Evolutionary conservation across 2,329 filamentous ascomycete species (phyloP), one percentile per base, ranked within the genome.

Genomic region (Fusarium illudens): DNA sequence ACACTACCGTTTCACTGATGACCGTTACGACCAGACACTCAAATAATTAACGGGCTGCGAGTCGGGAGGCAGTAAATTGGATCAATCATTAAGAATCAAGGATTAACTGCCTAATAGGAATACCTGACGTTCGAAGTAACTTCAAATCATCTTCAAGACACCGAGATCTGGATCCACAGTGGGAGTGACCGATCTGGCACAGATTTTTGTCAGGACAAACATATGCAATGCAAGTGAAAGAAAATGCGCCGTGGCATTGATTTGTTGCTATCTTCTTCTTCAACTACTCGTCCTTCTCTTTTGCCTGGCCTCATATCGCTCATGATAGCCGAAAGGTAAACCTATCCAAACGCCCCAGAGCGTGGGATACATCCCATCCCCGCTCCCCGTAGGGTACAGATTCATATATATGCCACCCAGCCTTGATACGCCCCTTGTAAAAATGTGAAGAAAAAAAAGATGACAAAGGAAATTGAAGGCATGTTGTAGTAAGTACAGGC

Each of bases 401-500:
- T 70, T 58, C 56, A 70, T 67, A 62, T 61, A 62, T 64, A 69
- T 68, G 66, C 58, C 69, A 56, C 67, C 64, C 66, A 62, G 37
- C 67, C 68, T 25, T 60, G 22, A 67, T 75, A 63, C 73, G 70
- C 71, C 75, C 65, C 74, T 57, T 72, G 71, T 72, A 72, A 71
- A 72, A 62, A 51, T n/a, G n/a, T n/a, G 50, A 54, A 67, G 62
- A 67, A 51, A 67, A 55, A 65, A 72, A 44, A 27, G 22, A 58
- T 29, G 48, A 68, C 60, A 71, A 63, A 73, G 39, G 59, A 73
- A 64, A 71, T 48, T 4, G n/a, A 63, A 68, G 63, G 54, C 74
- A 68, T 62, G 65, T 65, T 55, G 48, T 75, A 68, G 68, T 72
- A 71, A 62, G 56, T 76, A 76, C 74, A 75, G 62, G 67, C 65